Conservation (phyloP, 1,284 basidiomycete genomes). For the Leccinum colubrinum region DNA sequence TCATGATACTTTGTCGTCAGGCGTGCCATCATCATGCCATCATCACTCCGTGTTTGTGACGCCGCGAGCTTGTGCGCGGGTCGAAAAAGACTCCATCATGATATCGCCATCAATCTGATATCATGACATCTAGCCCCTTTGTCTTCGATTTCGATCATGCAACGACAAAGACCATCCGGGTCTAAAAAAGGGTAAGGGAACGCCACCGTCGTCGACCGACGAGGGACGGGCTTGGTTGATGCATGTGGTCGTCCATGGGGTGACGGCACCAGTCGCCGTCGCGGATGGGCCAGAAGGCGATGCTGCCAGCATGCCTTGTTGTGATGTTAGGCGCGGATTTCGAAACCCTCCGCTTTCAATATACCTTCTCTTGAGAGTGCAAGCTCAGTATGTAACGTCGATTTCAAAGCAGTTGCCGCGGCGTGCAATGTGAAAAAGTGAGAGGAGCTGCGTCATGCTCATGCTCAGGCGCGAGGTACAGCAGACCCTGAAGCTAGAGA, state of each 20-base stretch:
- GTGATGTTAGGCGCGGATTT: background rate
- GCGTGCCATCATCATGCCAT: background rate
- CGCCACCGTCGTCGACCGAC: background rate
- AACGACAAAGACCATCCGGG: background rate
- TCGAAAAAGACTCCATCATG: background rate
- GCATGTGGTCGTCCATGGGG: background rate
- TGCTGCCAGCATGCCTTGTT: background rate
- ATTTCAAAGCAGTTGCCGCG: background rate
- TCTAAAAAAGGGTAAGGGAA: background rate
- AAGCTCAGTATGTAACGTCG: background rate
- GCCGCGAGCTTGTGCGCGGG: background rate
- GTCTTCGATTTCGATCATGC: background rate
- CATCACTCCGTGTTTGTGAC: background rate
- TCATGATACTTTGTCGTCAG: background rate
- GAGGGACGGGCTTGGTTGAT: background rate
- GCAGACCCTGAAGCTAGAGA: background rate
- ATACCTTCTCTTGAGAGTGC: background rate
- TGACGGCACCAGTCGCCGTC: background rate
- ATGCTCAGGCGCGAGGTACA: background rate
- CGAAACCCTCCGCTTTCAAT: background rate
- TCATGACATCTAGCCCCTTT: background rate
- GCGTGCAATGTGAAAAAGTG: background rate
- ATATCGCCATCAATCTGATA: background rate
- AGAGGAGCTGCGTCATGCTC: background rate
- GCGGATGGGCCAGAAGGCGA: background rate